A percentile compares a stretch with the other conserved stretches of the same genome.
Conservation (phyloP, 176 grass and related monocot genomes). For the Zea mays region DNA sequence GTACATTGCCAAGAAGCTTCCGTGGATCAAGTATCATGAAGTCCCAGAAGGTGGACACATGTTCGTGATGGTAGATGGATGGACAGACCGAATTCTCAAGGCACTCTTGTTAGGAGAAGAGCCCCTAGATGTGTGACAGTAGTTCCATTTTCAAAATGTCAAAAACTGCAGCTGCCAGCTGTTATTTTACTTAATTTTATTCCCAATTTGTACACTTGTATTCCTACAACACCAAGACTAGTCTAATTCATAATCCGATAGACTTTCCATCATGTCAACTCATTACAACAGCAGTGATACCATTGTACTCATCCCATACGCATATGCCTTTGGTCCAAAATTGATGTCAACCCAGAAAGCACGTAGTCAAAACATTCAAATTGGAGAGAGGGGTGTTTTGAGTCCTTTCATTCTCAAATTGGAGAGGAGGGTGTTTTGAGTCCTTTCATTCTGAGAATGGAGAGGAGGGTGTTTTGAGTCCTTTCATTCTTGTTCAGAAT, state of each 20-base stretch:
- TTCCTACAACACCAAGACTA: constrained; percentile 6
- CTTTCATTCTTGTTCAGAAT: no score
- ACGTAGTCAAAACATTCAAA: not conserved
- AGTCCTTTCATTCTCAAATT: no score
- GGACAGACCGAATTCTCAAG: constrained; percentile 55
- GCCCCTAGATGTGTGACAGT: constrained; percentile 23
- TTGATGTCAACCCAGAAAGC: not conserved
- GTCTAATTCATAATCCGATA: constrained; percentile 11
- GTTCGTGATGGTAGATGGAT: constrained; percentile 60
- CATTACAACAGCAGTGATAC: constrained; percentile 24
- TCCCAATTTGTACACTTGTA: not conserved
- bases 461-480: no score
- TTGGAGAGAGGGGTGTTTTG: no score
- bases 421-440: no score
- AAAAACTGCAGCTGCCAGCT: constrained; percentile 2
- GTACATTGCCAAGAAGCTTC: constrained; percentile 63
- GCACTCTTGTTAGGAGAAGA: constrained; percentile 56
- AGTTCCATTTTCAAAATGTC: constrained; percentile 18
- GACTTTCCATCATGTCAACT: not conserved
- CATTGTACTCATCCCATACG: not conserved
- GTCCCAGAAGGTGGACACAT: constrained; percentile 64
- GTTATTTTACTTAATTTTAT: not conserved
- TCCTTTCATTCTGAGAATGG: no score
- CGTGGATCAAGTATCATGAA: constrained; percentile 73
- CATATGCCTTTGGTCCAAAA: not conserved